These are phyloP conservation scores for Aureobasidium musti DNA, from an alignment of 2,329 filamentous ascomycete genomes.

Conservation along the genomic window DNA sequence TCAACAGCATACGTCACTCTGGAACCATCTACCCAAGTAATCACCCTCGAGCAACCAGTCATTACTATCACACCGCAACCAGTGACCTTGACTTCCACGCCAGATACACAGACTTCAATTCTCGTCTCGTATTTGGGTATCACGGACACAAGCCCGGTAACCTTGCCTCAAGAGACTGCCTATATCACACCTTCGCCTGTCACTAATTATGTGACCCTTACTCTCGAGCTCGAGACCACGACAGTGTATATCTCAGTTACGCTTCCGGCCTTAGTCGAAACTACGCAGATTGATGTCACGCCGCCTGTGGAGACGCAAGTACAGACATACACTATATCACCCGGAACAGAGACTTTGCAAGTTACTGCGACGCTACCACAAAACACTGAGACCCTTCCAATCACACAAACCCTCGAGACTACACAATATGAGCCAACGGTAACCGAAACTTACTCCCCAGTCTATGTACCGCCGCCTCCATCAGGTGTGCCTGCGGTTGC, in stretches of 20 bases:
- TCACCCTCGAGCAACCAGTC: background rate
- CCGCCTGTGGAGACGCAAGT: background rate
- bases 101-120: background rate
- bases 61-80: background rate
- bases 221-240: background rate
- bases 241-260: background rate
- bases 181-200: background rate
- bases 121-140: background rate
- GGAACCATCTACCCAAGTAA: background rate
- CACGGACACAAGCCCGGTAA: background rate
- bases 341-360: background rate
- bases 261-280: background rate
- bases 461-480: background rate
- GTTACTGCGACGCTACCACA: background rate
- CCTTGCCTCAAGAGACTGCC: constrained; percentile 2
- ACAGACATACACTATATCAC: background rate
- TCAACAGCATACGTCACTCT: background rate
- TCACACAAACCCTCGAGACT: background rate
- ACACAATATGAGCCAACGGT: background rate
- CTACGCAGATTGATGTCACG: background rate
- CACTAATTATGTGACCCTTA: background rate
- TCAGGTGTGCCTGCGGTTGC: constrained; percentile 8
- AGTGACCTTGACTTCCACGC: background rate
- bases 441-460: background rate
- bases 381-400: background rate